phyloP scores from a whole-genome alignment of 1,284 basidiomycete species.

The Trametes versicolor region DNA sequence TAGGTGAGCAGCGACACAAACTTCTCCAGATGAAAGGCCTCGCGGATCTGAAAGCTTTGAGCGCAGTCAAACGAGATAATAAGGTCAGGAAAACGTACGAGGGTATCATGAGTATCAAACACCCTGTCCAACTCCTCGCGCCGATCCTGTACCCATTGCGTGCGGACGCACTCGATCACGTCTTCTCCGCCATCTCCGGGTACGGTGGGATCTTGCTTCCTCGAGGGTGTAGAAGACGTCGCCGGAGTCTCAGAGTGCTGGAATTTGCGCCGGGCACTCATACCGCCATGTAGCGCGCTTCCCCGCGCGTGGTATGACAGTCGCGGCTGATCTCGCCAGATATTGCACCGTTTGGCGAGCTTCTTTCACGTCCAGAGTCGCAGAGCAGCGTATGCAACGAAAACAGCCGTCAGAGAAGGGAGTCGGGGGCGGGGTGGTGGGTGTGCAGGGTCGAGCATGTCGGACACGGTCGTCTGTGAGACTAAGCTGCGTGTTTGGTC shows the following conservation, averaged over 20 bases:
- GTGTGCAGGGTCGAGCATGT: conserved; percentile 38
- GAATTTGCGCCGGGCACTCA: conserved; percentile 36
- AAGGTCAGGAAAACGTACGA: conserved; percentile 58
- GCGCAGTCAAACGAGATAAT: neutral
- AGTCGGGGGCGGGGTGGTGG: conserved; percentile 30
- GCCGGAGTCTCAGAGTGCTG: neutral
- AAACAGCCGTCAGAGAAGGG: neutral
- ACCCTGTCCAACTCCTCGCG: conserved; percentile 68
- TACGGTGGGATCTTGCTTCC: neutral
- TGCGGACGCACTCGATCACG: conserved; percentile 44
- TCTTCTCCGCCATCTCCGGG: neutral
- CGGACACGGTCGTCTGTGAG: conserved; percentile 40
- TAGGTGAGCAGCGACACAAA: conserved; percentile 80
- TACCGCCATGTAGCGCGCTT: conserved; percentile 28
- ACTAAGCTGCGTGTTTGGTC: conserved; percentile 44
- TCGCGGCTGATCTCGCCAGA: conserved; percentile 60
- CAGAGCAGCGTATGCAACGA: conserved; percentile 1
- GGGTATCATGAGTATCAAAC: conserved; percentile 75
- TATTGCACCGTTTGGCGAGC: conserved; percentile 64
- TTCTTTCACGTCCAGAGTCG: conserved; percentile 54
- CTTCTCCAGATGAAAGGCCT: conserved; percentile 87
- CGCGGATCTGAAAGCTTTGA: conserved; percentile 66
- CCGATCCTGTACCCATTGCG: conserved; percentile 62
- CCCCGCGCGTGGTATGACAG: conserved; percentile 31
- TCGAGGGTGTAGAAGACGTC: neutral